Conservation (phyloP, 257 asterid species). For the Cynanchum wilfordii region DNA sequence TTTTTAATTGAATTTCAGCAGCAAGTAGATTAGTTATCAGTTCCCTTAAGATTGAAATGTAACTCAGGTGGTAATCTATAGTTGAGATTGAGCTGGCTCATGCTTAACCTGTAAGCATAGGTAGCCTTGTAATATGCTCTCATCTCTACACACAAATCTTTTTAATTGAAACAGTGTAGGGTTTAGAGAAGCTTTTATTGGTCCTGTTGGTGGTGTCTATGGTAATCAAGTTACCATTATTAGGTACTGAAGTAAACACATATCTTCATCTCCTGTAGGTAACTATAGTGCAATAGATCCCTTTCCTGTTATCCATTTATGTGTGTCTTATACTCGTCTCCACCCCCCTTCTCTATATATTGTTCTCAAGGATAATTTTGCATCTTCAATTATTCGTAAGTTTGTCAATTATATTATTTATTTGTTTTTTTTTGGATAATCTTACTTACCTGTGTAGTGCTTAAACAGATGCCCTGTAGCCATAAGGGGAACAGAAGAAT, state of each 20-base stretch:
- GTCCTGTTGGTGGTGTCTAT: neutral
- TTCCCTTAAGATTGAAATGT: neutral
- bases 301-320: neutral
- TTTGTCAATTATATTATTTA: too few species aligned
- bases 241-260: neutral
- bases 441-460: neutral
- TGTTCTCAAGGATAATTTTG: neutral
- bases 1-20: neutral
- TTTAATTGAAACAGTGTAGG: neutral
- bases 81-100: neutral
- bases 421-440: neutral
- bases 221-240: neutral
- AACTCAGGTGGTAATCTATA: neutral
- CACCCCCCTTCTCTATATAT: neutral
- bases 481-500: neutral
- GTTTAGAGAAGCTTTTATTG: neutral
- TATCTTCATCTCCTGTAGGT: neutral
- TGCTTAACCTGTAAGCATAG: neutral
- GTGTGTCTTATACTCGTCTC: neutral
- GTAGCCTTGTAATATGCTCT: neutral
- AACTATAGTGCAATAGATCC: neutral
- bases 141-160: neutral
- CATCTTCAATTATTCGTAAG: neutral
- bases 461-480: neutral
- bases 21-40: neutral